Evolutionary conservation across 2,329 filamentous ascomycete species (phyloP).

Genomic region (Capronia epimyces): DNA sequence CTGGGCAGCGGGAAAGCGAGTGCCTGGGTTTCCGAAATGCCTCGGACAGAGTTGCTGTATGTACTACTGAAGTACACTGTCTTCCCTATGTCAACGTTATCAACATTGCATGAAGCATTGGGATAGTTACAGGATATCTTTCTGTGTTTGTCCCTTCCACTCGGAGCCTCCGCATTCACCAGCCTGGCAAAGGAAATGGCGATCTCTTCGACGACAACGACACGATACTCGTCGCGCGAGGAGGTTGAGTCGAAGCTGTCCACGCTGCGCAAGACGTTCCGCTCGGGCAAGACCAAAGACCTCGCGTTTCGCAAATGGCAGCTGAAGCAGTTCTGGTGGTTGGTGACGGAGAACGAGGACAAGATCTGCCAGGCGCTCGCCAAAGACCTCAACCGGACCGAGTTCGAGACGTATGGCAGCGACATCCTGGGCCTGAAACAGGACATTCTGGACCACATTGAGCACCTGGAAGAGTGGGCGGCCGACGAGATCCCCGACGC

Average conservation of each 20-base stretch:
- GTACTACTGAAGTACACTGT: no score
- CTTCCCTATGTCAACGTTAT: no score
- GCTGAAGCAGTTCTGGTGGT: conserved; percentile 40
- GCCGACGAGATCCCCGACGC: conserved; percentile 33
- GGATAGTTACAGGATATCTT: no score
- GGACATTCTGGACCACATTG: conserved; percentile 37
- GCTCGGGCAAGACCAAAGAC: conserved; percentile 35
- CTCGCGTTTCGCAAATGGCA: conserved; percentile 40
- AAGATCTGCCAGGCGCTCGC: conserved; percentile 34
- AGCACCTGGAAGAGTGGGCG: conserved; percentile 40
- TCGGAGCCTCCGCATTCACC: no score
- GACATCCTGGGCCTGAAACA: conserved; percentile 35
- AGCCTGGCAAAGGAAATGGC: no score
- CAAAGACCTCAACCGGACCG: conserved; percentile 36
- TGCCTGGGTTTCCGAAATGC: no score
- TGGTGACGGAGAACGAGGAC: conserved; percentile 39
- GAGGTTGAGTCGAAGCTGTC: not conserved
- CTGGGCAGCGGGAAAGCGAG: no score
- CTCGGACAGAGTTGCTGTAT: no score
- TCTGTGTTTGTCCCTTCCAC: no score
- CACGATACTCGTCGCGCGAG: not conserved
- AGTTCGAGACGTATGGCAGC: conserved; percentile 32
- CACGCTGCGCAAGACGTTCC: conserved; percentile 30
- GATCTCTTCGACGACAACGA: no score
- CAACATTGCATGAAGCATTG: no score